Evolutionary conservation across 768 basidiomycete species (phyloP).

Genomic region (Leccinum subgranulosum): DNA sequence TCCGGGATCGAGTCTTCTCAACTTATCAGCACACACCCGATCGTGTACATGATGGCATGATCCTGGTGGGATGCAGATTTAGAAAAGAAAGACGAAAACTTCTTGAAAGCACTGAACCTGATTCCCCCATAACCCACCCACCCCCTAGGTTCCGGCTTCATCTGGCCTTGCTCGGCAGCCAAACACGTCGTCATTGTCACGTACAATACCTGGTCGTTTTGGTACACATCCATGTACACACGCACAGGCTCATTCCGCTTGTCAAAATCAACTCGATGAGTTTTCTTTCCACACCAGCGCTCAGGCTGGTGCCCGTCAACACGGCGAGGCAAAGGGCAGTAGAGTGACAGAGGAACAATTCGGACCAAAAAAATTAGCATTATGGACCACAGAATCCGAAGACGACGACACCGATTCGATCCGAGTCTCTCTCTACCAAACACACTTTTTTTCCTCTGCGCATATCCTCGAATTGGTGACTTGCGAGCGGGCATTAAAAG

Average conservation of each 20-base stretch:
- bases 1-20: not conserved
- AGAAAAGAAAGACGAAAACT: too few relatives aligned
- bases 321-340: not conserved
- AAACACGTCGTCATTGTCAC: not conserved
- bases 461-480: not conserved
- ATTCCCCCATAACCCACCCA: too few relatives aligned
- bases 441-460: not conserved
- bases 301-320: not conserved
- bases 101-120: too few relatives aligned
- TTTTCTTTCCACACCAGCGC: conserved; percentile 9
- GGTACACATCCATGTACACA: not conserved
- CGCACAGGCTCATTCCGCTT: not conserved
- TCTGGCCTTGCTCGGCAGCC: too few relatives aligned
- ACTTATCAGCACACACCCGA: not conserved
- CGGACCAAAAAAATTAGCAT: not conserved
- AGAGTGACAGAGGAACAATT: too few relatives aligned
- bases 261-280: conserved; percentile 23
- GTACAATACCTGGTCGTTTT: not conserved
- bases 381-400: not conserved
- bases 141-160: too few relatives aligned
- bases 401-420: not conserved
- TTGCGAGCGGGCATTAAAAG: not conserved
- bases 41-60: too few relatives aligned
- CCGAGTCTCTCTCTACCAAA: not conserved
- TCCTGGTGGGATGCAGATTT: too few relatives aligned